phyloP scores from a whole-genome alignment of 1,284 basidiomycete species.

The Trichosporon inkin region DNA sequence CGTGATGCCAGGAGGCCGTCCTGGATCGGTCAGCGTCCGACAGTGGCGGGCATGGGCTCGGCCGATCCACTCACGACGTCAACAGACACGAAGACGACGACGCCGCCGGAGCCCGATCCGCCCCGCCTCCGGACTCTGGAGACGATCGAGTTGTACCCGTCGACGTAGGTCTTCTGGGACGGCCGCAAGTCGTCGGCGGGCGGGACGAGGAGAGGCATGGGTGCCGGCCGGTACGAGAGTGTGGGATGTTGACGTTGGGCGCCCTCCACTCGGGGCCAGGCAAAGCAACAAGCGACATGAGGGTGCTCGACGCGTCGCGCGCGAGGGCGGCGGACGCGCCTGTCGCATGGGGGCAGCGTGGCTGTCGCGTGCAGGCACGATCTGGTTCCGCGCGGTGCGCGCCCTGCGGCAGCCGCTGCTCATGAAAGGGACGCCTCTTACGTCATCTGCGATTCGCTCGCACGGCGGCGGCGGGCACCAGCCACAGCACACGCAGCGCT shows the following conservation, averaged over 20 bases:
- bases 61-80: slow-evolving; percentile 38
- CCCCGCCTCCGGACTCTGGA: slow-evolving; percentile 54
- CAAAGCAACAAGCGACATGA: slow-evolving; percentile 4
- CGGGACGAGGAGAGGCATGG: slow-evolving; percentile 49
- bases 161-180: slow-evolving; percentile 58
- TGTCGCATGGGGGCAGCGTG: neutral
- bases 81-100: slow-evolving; percentile 47
- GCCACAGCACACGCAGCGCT: no score
- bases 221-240: neutral
- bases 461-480: no score
- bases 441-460: no score
- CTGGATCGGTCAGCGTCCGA: slow-evolving; percentile 23
- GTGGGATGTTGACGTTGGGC: neutral
- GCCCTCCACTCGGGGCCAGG: neutral
- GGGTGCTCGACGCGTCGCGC: slow-evolving; percentile 1
- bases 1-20: slow-evolving; percentile 50
- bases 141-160: slow-evolving; percentile 74
- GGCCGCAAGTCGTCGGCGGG: slow-evolving; percentile 42
- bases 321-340: neutral
- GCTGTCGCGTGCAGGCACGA: neutral
- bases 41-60: neutral
- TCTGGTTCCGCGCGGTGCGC: neutral
- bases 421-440: neutral
- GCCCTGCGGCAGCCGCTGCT: neutral
- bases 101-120: slow-evolving; percentile 38